These are phyloP conservation scores for Globisporangium recalcitrans DNA, from an alignment of 352 stramenopile species.

Conservation along the genomic window DNA sequence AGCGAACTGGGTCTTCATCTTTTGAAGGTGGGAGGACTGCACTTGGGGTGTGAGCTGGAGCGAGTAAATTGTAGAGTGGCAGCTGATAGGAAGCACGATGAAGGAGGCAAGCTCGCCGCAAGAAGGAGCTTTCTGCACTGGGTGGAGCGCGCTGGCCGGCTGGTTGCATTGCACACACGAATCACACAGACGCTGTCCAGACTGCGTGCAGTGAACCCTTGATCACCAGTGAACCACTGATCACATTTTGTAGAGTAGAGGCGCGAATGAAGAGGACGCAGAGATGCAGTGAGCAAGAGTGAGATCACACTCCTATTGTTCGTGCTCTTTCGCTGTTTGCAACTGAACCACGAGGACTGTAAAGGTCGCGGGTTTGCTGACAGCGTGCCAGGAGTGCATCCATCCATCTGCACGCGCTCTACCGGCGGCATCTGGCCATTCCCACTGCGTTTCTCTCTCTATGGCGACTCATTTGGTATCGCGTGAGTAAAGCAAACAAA, in stretches of 20 bases:
- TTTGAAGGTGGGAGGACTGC: neutral
- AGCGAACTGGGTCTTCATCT: conserved; percentile 15
- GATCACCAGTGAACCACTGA: neutral
- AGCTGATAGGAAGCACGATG: conserved; percentile 2
- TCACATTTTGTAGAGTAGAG: neutral
- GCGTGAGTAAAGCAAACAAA: neutral
- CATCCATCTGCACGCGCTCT: neutral
- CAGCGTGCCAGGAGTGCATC: neutral
- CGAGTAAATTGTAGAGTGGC: conserved; percentile 11
- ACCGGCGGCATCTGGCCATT: neutral
- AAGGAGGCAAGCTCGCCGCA: neutral
- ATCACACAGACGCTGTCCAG: neutral
- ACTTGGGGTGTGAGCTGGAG: conserved; percentile 11
- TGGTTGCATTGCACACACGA: neutral
- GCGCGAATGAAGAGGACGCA: neutral
- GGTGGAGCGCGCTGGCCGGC: too few species aligned
- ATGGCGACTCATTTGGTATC: neutral
- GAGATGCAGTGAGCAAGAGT: neutral
- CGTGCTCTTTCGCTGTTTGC: neutral
- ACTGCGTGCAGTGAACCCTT: neutral
- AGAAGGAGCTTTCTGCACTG: neutral
- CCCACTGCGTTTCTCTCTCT: neutral
- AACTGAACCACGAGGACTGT: neutral
- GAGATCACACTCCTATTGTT: neutral
- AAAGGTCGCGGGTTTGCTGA: neutral